Evolutionary conservation across 1,284 basidiomycete genomes (phyloP), one percentile per base, ranked within the genome.

Genomic region (Papiliotrema laurentii): DNA sequence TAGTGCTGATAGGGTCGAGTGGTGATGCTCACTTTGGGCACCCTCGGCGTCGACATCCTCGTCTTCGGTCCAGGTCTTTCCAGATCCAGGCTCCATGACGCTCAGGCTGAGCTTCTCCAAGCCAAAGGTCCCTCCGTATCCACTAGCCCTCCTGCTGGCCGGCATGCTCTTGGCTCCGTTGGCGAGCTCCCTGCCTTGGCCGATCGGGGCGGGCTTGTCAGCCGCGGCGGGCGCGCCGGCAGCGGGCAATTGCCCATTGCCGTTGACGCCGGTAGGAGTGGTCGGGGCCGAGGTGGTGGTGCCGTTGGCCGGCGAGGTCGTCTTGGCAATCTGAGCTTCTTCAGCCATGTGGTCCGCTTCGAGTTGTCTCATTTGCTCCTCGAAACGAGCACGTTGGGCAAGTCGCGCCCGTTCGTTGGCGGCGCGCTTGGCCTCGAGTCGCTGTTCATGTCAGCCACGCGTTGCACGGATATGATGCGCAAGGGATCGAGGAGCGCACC

Each of bases 341-440:
- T 89, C 75, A 19, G 76, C 85, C 18, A 85, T 84, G 73, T 96
- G 91, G 70, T 91, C 86, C 60, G 89, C 87, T 74, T 96, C 92
- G 53, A 96, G 80, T 57, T 81, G 84, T 47, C 85, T 83, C 86
- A 94, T 93, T 74, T 94, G 89, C 61, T 92, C 88, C 73, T 93
- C 92, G 69, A 96, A 94, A 62, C 88, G 76, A 72, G 85, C 87
- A 66, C 89, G 84, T 72, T 94, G 91, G 49, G 88, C 73, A 39
- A 77, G 76, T 58, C 90, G 87, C 74, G 90, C 87, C 49, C 86
- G 65, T 72, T 93, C 89, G 69, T 94, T 89, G 72, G 93, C 89
- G 58, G 88, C 76, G 62, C 89, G 86, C 72, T 92, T 94, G 65
- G 89, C 78, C 72, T 92, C 87, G 55, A 92, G 83, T 58, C 87